Percentiles rank a stretch among this genome's conserved stretches.
Conservation (phyloP, 2,329 filamentous ascomycete genomes). For the Harringtonia aguacate region DNA sequence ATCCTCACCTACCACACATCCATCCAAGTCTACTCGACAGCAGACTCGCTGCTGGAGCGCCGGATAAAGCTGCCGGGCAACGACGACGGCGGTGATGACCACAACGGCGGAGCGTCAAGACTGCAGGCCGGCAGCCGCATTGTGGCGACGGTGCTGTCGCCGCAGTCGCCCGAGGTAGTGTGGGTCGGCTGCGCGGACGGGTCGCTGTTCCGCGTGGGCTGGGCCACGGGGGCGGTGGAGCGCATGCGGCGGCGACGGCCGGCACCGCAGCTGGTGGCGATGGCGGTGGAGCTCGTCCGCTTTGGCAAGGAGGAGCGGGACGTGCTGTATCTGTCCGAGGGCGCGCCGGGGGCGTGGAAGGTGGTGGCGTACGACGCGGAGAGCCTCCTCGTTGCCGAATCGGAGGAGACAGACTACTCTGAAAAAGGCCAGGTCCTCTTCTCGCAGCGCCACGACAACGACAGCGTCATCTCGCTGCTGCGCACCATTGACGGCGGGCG, state of each 20-base stretch:
- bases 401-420: too few species aligned
- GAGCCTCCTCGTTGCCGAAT: too few species aligned
- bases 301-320: constrained; percentile 27
- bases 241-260: constrained; percentile 30
- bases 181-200: constrained; percentile 53
- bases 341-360: constrained; percentile 23
- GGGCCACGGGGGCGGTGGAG: constrained; percentile 34
- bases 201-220: constrained; percentile 45
- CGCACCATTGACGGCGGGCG: constrained; percentile 40
- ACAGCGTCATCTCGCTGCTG: constrained; percentile 31
- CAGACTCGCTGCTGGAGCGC: constrained; percentile 70
- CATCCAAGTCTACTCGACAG: constrained; percentile 70
- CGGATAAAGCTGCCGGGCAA: constrained; percentile 47
- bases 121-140: constrained; percentile 15
- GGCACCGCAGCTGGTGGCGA: constrained; percentile 26
- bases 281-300: constrained; percentile 30
- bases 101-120: too few species aligned
- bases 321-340: constrained; percentile 36
- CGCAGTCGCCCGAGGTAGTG: constrained; percentile 31
- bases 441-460: not conserved
- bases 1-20: constrained; percentile 65
- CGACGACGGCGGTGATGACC: constrained; percentile 15
- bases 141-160: constrained; percentile 29
- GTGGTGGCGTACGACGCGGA: constrained; percentile 32
- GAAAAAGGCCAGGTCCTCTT: too few species aligned